Evolutionary conservation across 2,329 filamentous ascomycete species (phyloP).

Genomic region (Didymella segeticola): DNA sequence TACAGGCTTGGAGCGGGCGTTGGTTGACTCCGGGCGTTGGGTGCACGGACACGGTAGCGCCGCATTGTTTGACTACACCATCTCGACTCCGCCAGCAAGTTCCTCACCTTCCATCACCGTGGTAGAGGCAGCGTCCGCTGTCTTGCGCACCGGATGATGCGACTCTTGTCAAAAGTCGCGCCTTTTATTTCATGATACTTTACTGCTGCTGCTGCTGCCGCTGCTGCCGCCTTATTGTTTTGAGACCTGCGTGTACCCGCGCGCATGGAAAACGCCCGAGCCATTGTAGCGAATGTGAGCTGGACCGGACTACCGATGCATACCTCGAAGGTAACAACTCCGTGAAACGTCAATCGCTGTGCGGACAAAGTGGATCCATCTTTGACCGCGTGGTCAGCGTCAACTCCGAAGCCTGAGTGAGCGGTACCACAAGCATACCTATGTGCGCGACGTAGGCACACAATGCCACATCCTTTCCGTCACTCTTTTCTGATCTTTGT

Average conservation of each 20-base stretch:
- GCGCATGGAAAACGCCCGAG: not conserved
- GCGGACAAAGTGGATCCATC: slow-evolving; percentile 3
- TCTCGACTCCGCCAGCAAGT: too few relatives aligned
- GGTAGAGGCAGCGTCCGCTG: not conserved
- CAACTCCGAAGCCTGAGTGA: slow-evolving; percentile 1
- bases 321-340: not conserved
- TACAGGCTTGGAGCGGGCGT: too few relatives aligned
- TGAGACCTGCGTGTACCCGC: not conserved
- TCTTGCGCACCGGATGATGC: not conserved
- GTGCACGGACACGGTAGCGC: too few relatives aligned
- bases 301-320: not conserved
- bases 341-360: not conserved
- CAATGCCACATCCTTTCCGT: not conserved
- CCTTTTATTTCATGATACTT: not conserved
- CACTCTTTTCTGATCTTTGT: not conserved
- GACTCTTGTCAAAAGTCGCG: not conserved
- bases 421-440: not conserved
- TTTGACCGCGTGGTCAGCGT: slow-evolving; percentile 4
- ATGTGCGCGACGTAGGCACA: not conserved
- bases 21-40: too few relatives aligned
- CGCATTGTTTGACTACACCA: too few relatives aligned
- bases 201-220: too few relatives aligned
- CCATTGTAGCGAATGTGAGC: not conserved
- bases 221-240: not conserved
- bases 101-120: too few relatives aligned